Conservation (phyloP, 805 yeast species). For the Clavispora vitiphila region DNA sequence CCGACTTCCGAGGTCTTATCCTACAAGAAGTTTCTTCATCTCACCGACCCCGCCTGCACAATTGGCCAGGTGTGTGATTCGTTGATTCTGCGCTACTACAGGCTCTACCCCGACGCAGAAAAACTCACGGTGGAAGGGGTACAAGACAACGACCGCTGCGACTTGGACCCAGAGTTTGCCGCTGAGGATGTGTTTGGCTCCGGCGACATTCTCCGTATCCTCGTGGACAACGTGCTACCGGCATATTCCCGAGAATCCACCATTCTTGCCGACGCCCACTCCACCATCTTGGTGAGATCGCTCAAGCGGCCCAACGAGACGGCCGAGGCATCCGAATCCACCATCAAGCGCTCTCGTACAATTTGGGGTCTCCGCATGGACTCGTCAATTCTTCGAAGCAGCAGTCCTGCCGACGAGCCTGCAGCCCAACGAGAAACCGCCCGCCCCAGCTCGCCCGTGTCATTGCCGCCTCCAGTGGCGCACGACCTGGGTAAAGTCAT, state of each 20-base stretch:
- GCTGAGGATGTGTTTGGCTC: conserved; percentile 58
- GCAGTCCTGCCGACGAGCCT: neutral
- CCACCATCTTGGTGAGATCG: conserved; percentile 5
- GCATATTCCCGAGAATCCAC: conserved; percentile 3
- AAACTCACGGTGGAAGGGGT: conserved; percentile 52
- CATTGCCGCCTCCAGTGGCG: conserved; percentile 34
- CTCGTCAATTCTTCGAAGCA: neutral
- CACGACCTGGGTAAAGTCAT: too few relatives aligned
- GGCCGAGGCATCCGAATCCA: conserved; percentile 4
- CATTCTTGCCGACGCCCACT: neutral
- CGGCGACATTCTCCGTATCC: conserved; percentile 31
- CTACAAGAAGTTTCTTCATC: conserved; percentile 53
- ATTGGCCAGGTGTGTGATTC: conserved; percentile 50
- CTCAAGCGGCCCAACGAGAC: conserved; percentile 2
- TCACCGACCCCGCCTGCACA: conserved; percentile 46
- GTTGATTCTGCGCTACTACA: conserved; percentile 49
- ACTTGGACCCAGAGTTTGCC: conserved; percentile 71
- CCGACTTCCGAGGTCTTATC: conserved; percentile 19
- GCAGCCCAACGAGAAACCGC: neutral
- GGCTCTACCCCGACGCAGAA: conserved; percentile 61
- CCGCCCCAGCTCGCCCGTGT: conserved; percentile 9
- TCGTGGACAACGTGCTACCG: conserved; percentile 25
- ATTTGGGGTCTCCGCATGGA: conserved; percentile 9
- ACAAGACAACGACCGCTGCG: conserved; percentile 67
- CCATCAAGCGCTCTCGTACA: conserved; percentile 10